Conservation (phyloP, 768 basidiomycete species). For the Cyclocybe cylindracea region DNA sequence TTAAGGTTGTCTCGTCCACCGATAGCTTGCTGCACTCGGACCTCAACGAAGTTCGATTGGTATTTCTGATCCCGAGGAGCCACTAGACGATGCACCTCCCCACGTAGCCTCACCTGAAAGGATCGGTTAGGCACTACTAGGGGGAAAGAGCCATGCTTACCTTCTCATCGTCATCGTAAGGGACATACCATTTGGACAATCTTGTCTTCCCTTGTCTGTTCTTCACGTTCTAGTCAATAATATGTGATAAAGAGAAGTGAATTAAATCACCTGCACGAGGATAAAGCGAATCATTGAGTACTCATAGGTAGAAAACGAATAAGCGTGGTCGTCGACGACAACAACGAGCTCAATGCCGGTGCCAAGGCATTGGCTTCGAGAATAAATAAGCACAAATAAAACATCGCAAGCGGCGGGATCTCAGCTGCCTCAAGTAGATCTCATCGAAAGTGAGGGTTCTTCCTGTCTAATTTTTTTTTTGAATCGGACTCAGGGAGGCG, state of each 20-base stretch:
- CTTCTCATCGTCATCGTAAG: conserved; percentile 99
- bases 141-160: conserved; percentile 34
- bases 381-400: not conserved
- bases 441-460: no score
- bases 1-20: conserved; percentile 1
- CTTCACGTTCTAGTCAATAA: conserved; percentile 38
- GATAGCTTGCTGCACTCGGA: conserved; percentile 33
- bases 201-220: conserved; percentile 98
- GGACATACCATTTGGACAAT: conserved; percentile 97
- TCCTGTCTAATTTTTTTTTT: no score
- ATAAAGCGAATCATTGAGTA: conserved; percentile 92
- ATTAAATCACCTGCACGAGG: conserved; percentile 76
- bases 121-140: not conserved
- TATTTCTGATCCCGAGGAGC: conserved; percentile 98
- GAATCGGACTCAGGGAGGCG: no score
- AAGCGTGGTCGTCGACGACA: not conserved
- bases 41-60: conserved; percentile 99
- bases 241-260: not conserved
- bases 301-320: conserved; percentile 6
- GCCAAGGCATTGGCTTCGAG: not conserved
- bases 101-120: conserved; percentile 82
- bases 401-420: no score
- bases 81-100: conserved; percentile 94
- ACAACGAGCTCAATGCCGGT: conserved; percentile 2
- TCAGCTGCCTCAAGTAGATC: no score